phyloP scores from a whole-genome alignment of 192 early-diverging fungal genomes.

The Funneliformis geosporum region DNA sequence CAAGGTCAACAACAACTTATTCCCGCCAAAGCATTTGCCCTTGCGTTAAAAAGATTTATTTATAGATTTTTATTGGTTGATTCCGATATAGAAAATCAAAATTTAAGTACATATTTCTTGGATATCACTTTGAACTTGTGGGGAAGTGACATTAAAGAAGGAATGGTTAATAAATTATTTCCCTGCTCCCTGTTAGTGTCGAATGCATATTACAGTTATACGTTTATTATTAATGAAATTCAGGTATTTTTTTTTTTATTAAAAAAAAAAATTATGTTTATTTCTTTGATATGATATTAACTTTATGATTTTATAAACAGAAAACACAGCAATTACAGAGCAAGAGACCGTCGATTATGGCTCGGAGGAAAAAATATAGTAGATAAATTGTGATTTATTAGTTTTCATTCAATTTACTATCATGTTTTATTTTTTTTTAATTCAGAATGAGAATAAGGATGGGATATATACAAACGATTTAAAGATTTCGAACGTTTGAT shows the following conservation, averaged over 20 bases:
- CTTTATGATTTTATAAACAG: too few relatives aligned
- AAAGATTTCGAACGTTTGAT: too few relatives aligned
- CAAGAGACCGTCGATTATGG: too few relatives aligned
- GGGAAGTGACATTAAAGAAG: background rate
- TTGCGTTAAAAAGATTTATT: constrained; percentile 29
- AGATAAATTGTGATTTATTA: too few relatives aligned
- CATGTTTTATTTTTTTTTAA: too few relatives aligned
- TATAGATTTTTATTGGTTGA: constrained; percentile 6
- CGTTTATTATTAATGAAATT: background rate
- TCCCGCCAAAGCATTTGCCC: constrained; percentile 22
- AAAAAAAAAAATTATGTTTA: background rate
- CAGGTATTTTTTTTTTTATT: background rate
- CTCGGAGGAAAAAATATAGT: too few relatives aligned
- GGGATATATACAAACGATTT: too few relatives aligned
- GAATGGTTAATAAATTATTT: background rate
- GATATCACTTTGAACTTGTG: background rate
- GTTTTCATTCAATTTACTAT: too few relatives aligned
- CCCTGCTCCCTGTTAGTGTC: background rate
- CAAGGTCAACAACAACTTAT: background rate
- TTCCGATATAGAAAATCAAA: background rate
- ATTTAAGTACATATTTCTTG: background rate
- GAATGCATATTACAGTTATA: background rate
- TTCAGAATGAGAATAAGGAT: too few relatives aligned
- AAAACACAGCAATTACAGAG: too few relatives aligned
- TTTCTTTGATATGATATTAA: background rate